Percentiles rank a stretch among this genome's conserved stretches.
Conservation (phyloP, 2,329 filamentous ascomycete species). For the Verticillium nonalfalfae region DNA sequence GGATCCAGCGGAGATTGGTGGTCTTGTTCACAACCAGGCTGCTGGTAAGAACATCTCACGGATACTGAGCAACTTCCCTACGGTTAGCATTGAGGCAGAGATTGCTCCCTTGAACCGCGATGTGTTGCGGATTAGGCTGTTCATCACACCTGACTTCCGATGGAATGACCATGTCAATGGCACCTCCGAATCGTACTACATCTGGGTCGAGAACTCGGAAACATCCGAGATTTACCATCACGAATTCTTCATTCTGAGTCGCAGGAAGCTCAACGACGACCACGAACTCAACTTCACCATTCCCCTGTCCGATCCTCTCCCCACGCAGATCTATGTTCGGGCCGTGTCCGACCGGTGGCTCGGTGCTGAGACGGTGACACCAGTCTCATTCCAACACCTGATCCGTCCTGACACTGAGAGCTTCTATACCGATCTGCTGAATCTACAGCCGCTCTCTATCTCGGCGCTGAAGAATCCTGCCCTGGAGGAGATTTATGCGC, state of each 20-base stretch:
- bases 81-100: slow-evolving; percentile 82
- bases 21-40: slow-evolving; percentile 81
- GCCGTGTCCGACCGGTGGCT: slow-evolving; percentile 95
- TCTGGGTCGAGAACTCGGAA: slow-evolving; percentile 98
- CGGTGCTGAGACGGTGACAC: slow-evolving; percentile 89
- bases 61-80: slow-evolving; percentile 86
- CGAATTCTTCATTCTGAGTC: slow-evolving; percentile 89
- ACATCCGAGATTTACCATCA: slow-evolving; percentile 97
- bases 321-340: slow-evolving; percentile 92
- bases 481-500: slow-evolving; percentile 80
- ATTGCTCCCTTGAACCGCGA: slow-evolving; percentile 94
- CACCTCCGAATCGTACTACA: slow-evolving; percentile 92
- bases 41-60: slow-evolving; percentile 79
- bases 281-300: slow-evolving; percentile 98
- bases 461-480: slow-evolving; percentile 80
- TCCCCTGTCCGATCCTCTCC: slow-evolving; percentile 84
- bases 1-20: slow-evolving; percentile 85
- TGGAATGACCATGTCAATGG: slow-evolving; percentile 96
- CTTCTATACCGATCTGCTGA: slow-evolving; percentile 88
- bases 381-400: slow-evolving; percentile 95
- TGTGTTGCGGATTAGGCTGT: slow-evolving; percentile 84
- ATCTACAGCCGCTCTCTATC: slow-evolving; percentile 84
- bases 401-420: slow-evolving; percentile 97
- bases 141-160: slow-evolving; percentile 78
- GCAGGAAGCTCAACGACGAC: slow-evolving; percentile 88